phyloP scores from a whole-genome alignment of 192 early-diverging fungal genomes.

The Coemansia sp. region DNA sequence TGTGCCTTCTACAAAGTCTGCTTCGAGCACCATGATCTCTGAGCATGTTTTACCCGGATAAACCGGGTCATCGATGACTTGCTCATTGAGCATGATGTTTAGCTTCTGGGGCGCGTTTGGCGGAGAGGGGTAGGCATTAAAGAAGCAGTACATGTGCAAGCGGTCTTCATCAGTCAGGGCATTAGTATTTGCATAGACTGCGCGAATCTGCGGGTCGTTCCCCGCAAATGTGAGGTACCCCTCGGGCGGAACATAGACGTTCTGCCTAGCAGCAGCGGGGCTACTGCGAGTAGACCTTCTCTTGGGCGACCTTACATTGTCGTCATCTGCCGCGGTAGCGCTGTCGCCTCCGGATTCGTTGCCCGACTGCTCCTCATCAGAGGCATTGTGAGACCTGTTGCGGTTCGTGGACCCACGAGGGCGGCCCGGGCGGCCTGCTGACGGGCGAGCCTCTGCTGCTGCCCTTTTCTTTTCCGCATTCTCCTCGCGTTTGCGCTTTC shows the following conservation, averaged over 20 bases:
- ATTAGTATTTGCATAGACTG: constrained; percentile 38
- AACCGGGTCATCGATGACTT: constrained; percentile 14
- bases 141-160: constrained; percentile 47
- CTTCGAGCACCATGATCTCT: constrained; percentile 30
- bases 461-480: constrained; percentile 16
- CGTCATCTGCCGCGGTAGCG: constrained; percentile 1
- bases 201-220: constrained; percentile 14
- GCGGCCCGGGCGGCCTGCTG: neutral
- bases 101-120: constrained; percentile 11
- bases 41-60: constrained; percentile 20
- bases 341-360: constrained; percentile 8
- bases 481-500: constrained; percentile 32
- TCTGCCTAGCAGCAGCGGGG: neutral
- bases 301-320: neutral
- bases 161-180: constrained; percentile 29
- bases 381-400: neutral
- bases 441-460: neutral
- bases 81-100: constrained; percentile 34
- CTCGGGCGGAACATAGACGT: constrained; percentile 16
- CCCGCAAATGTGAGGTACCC: constrained; percentile 39
- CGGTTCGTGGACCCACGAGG: neutral
- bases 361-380: constrained; percentile 13
- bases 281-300: neutral
- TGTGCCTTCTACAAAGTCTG: constrained; percentile 11
- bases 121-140: constrained; percentile 23